Evolutionary conservation across 768 basidiomycete species (phyloP), one percentile per base, ranked within the genome.

Genomic region (Tylopilus balloui): DNA sequence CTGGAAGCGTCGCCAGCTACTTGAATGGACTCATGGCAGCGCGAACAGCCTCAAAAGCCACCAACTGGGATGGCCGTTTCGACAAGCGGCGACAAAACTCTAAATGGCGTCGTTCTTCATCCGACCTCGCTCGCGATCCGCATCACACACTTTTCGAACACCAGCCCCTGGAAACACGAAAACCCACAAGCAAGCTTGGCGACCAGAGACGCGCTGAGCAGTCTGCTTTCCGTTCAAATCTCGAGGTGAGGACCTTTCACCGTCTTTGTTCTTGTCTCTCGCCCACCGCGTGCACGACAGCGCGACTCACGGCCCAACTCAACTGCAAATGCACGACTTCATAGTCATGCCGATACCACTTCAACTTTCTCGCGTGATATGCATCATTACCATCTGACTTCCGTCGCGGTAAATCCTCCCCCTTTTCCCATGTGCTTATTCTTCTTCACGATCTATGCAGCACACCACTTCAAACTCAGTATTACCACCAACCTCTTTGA

Each of bases 61-160:
- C 53, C 4, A 46, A 38, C 24, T 59, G 57, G 62, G 57, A 63
- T 14, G 43, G 48, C 15, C 53, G 24, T 43, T 55, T 44, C 39
- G 40, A 50, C 50, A 47, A 48, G 23, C 34, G 42, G 8, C 57
- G 38, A 12, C 46, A 51, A 51, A 32, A 13, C 24, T 24, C 51
- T 4, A 49, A 42, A 40, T 46, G 48, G 56, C 27, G 34, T 38
- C 44, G 11, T 46, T 52, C 59, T 23, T 47, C 58, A n/a, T 37
- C 53, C 37, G 44, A 7, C 25, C 47, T 31, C 20, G 43, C 41
- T 40, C 58, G 50, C 42, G 52, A 59, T 50, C 28, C 47, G 5
- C 15, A 56, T 29, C 51, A 44, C 6, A 12, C 52, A 24, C 35
- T 43, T 32, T 42, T 42, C n/a, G 32, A 45, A 44, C 31, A 31